These are phyloP conservation scores for Podospora conica DNA, from an alignment of 495 filamentous ascomycete genomes.

Conservation along the genomic window DNA sequence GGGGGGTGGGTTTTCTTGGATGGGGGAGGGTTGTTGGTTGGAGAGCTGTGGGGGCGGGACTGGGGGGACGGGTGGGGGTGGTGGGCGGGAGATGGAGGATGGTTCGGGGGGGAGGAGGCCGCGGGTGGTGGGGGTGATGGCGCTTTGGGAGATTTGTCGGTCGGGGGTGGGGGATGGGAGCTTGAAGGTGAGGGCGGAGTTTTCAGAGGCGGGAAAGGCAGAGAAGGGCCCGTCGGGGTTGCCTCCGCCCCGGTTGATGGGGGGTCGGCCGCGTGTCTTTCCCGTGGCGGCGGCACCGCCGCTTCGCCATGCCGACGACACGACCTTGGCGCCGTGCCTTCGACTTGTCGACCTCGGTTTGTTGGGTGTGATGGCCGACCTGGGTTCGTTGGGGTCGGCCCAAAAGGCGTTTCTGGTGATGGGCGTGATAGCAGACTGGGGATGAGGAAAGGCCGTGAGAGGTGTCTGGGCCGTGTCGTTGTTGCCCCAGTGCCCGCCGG, in stretches of 20 bases:
- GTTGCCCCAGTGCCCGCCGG: constrained; percentile 11
- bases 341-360: constrained; percentile 68
- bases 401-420: constrained; percentile 25
- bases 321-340: constrained; percentile 80
- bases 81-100: constrained; percentile 5
- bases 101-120: not conserved
- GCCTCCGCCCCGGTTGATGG: constrained; percentile 54
- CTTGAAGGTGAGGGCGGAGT: constrained; percentile 22
- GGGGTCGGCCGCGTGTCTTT: constrained; percentile 78
- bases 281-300: constrained; percentile 59
- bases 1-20: constrained; percentile 22
- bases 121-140: constrained; percentile 24
- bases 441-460: constrained; percentile 25
- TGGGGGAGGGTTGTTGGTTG: constrained; percentile 21
- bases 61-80: constrained; percentile 10
- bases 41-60: constrained; percentile 20
- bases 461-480: constrained; percentile 49
- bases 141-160: constrained; percentile 24
- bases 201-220: constrained; percentile 68
- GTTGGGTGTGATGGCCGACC: constrained; percentile 69
- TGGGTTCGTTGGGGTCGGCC: constrained; percentile 36
- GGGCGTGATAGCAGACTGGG: constrained; percentile 28
- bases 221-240: constrained; percentile 75
- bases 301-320: constrained; percentile 91
- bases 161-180: constrained; percentile 32